Evolutionary conservation across 768 basidiomycete species (phyloP).

Genomic region (Psilocybe subaeruginosa): DNA sequence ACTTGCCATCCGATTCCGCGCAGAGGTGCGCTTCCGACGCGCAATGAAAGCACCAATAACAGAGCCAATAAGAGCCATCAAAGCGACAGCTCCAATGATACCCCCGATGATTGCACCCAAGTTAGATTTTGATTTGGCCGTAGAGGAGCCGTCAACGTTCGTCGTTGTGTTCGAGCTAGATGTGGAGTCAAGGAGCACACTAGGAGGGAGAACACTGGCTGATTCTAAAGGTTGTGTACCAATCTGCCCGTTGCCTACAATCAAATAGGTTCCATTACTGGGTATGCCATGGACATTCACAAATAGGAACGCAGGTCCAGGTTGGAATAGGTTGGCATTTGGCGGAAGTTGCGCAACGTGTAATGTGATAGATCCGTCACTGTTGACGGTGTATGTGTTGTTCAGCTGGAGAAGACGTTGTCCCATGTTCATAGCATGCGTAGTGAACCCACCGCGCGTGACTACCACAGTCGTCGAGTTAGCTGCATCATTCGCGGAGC

Average conservation of each 20-base stretch:
- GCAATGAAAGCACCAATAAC: not conserved
- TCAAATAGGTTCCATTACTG: slow-evolving; percentile 75
- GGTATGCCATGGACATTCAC: slow-evolving; percentile 87
- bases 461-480: slow-evolving; percentile 77
- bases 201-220: slow-evolving; percentile 51
- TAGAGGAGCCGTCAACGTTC: slow-evolving; percentile 10
- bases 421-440: slow-evolving; percentile 89
- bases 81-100: slow-evolving; percentile 20
- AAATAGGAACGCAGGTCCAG: slow-evolving; percentile 85
- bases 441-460: slow-evolving; percentile 84
- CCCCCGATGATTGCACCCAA: slow-evolving; percentile 51
- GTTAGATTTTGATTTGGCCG: slow-evolving; percentile 27
- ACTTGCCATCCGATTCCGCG: slow-evolving; percentile 14
- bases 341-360: slow-evolving; percentile 85
- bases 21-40: slow-evolving; percentile 1
- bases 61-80: not conserved
- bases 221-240: slow-evolving; percentile 62
- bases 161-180: slow-evolving; percentile 12
- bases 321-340: slow-evolving; percentile 84
- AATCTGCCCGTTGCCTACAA: slow-evolving; percentile 79
- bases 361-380: slow-evolving; percentile 75
- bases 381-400: slow-evolving; percentile 80
- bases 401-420: slow-evolving; percentile 83
- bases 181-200: slow-evolving; percentile 38
- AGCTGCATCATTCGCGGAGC: slow-evolving; percentile 69